A percentile compares a stretch with the other conserved stretches of the same genome.
These are phyloP conservation scores for Prosopis cineraria DNA, from an alignment of 306 rosid species.

Conservation along the genomic window DNA sequence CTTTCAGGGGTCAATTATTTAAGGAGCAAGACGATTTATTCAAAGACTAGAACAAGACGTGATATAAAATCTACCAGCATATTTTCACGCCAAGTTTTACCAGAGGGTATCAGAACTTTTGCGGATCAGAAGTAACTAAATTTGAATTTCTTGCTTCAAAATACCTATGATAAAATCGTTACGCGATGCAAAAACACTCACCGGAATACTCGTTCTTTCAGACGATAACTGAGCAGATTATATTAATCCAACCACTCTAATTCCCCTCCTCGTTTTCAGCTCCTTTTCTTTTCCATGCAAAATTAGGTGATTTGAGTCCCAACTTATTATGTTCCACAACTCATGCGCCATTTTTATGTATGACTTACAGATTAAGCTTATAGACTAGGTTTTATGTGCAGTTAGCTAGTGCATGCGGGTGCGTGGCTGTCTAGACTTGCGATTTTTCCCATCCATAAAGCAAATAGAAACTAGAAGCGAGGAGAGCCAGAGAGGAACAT, in stretches of 20 bases:
- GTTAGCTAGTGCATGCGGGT: neutral
- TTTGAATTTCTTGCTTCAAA: neutral
- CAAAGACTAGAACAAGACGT: no score
- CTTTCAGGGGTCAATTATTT: no score
- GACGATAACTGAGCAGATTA: neutral
- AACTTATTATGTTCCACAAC: conserved; percentile 25
- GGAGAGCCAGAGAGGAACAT: conserved; percentile 28
- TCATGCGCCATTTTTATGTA: neutral
- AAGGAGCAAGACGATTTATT: no score
- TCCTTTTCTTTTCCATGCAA: neutral
- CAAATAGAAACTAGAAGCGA: neutral
- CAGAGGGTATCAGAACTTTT: no score
- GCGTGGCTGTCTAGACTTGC: neutral
- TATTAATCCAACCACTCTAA: neutral
- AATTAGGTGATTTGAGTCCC: neutral
- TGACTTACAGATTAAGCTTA: neutral
- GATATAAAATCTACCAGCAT: no score
- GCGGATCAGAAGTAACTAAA: no score
- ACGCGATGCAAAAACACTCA: neutral
- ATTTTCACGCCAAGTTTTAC: no score
- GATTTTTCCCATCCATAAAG: neutral
- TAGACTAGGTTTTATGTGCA: neutral
- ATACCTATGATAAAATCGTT: neutral
- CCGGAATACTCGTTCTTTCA: neutral
- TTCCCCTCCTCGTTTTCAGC: neutral